Evolutionary conservation across 2,329 filamentous ascomycete species (phyloP).

Genomic region (Trichoderma koningiopsis): DNA sequence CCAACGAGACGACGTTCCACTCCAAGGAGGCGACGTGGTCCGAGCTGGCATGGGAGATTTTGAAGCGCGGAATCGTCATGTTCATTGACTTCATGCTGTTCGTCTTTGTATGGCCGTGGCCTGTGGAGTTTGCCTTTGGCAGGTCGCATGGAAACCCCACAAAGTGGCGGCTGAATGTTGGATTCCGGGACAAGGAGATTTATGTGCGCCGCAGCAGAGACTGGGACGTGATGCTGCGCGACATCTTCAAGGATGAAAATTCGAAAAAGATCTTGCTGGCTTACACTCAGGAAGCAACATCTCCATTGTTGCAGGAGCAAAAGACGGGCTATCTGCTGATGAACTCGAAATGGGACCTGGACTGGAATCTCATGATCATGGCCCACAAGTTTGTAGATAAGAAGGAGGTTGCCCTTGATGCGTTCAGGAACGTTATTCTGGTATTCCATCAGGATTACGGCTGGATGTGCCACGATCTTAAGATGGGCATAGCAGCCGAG

Average conservation of each 20-base stretch:
- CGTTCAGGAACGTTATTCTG: conserved; percentile 71
- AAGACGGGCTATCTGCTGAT: conserved; percentile 91
- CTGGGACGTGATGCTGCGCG: conserved; percentile 65
- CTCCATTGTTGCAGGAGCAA: conserved; percentile 63
- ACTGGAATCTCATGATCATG: conserved; percentile 78
- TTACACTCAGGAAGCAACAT: conserved; percentile 68
- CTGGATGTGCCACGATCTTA: conserved; percentile 64
- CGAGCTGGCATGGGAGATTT: conserved; percentile 58
- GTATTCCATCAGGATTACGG: conserved; percentile 68
- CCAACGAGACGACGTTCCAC: conserved; percentile 68
- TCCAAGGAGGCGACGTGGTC: conserved; percentile 57
- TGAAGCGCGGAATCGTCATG: conserved; percentile 65
- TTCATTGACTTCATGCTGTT: conserved; percentile 72
- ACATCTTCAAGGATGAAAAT: conserved; percentile 55
- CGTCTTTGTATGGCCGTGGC: conserved; percentile 72
- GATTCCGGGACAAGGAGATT: conserved; percentile 79
- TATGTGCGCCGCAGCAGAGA: conserved; percentile 75
- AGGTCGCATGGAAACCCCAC: conserved; percentile 61
- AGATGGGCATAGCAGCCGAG: conserved; percentile 53
- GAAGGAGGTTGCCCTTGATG: conserved; percentile 61
- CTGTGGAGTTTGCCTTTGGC: conserved; percentile 69
- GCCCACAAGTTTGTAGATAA: conserved; percentile 71
- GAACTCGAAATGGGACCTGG: conserved; percentile 83
- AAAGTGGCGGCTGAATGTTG: conserved; percentile 71
- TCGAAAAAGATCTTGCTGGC: conserved; percentile 61